Conservation (phyloP, 352 stramenopile species). For the Phytophthora lateralis region DNA sequence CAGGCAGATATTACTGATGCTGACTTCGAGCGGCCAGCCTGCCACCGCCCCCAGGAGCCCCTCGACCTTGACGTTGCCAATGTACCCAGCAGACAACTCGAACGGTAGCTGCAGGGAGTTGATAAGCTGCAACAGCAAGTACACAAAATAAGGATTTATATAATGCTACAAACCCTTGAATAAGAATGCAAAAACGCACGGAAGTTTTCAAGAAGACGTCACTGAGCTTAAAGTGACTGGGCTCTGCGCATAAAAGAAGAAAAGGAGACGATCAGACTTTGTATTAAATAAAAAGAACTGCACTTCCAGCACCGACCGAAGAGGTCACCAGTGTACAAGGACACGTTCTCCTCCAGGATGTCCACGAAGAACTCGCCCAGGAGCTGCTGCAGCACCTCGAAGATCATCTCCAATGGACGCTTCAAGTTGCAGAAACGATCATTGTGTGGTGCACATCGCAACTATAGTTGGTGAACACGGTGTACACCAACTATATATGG, state of each 20-base stretch:
- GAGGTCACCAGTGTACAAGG: slow-evolving; percentile 74
- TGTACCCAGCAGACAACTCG: slow-evolving; percentile 64
- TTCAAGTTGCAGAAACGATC: not conserved
- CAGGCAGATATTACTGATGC: slow-evolving; percentile 62
- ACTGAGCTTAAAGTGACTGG: slow-evolving; percentile 66
- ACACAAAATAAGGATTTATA: not conserved
- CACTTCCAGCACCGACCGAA: slow-evolving; percentile 45
- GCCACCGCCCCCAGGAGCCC: slow-evolving; percentile 62
- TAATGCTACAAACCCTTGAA: not conserved
- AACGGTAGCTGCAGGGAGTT: slow-evolving; percentile 74
- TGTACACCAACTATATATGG: slow-evolving; percentile 3
- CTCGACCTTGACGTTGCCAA: slow-evolving; percentile 72
- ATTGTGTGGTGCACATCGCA: slow-evolving; percentile 14
- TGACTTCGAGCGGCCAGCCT: slow-evolving; percentile 59
- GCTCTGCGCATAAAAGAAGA: slow-evolving; percentile 32
- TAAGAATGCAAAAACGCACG: slow-evolving; percentile 25
- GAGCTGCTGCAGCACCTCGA: slow-evolving; percentile 55
- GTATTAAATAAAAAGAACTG: not conserved
- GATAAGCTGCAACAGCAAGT: slow-evolving; percentile 39
- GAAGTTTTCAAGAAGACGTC: slow-evolving; percentile 70
- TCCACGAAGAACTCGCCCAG: slow-evolving; percentile 73
- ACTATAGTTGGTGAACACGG: not conserved
- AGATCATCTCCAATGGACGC: slow-evolving; percentile 45
- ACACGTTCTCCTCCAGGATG: slow-evolving; percentile 57
- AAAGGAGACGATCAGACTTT: slow-evolving; percentile 4